Conservation (phyloP, 768 basidiomycete genomes). For the Lanmaoa rubissima region DNA sequence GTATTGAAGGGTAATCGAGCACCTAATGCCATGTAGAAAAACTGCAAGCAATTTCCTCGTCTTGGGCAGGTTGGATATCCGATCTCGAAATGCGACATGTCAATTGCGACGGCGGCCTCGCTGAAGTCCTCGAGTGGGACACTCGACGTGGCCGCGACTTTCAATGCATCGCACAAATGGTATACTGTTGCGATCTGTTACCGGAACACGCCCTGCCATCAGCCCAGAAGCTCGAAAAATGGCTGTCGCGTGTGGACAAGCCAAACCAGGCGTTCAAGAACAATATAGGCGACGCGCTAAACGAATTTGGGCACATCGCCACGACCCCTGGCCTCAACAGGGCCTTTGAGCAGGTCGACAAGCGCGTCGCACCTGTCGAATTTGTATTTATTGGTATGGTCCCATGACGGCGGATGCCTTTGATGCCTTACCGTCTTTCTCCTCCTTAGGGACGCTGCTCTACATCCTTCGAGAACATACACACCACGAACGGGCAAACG, state of each 20-base stretch:
- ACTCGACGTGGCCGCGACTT: slow-evolving; percentile 72
- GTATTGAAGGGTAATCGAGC: neutral
- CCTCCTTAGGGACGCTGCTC: slow-evolving; percentile 60
- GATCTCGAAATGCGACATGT: slow-evolving; percentile 58
- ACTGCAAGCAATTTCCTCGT: slow-evolving; percentile 72
- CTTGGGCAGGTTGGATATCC: slow-evolving; percentile 66
- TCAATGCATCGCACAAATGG: slow-evolving; percentile 67
- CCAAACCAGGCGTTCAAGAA: slow-evolving; percentile 51
- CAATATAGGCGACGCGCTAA: slow-evolving; percentile 52
- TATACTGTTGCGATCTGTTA: slow-evolving; percentile 61
- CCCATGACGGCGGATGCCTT: neutral
- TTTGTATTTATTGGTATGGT: slow-evolving; percentile 76
- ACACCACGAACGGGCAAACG: slow-evolving; percentile 48
- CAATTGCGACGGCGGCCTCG: slow-evolving; percentile 56
- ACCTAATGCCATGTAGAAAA: slow-evolving; percentile 52
- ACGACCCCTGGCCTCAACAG: slow-evolving; percentile 36
- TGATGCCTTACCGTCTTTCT: neutral
- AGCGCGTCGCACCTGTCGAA: slow-evolving; percentile 69
- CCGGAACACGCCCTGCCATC: slow-evolving; percentile 49
- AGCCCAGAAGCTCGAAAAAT: slow-evolving; percentile 53
- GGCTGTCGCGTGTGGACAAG: slow-evolving; percentile 31
- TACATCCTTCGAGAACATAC: slow-evolving; percentile 46
- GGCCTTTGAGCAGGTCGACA: slow-evolving; percentile 52
- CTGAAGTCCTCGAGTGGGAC: slow-evolving; percentile 57
- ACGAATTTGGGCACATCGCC: slow-evolving; percentile 55